Base-by-base conservation (phyloP, 371 early-diverging fungal genomes). In the Encephalitozoon romaleae region DNA sequence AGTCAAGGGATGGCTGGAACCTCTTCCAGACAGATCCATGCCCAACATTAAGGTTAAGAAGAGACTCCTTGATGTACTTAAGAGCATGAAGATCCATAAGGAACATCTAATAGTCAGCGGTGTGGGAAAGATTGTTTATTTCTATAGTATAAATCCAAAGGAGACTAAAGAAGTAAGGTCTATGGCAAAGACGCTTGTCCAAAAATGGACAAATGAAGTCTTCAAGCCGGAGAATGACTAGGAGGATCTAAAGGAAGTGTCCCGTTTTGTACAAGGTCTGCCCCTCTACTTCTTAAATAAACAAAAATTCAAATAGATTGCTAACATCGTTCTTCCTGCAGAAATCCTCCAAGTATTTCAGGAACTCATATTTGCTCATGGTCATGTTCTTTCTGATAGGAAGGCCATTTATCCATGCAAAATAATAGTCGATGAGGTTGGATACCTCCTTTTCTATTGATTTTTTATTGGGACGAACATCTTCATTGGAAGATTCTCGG, bases 1-100 rank as follows among this genome's bases (percentile, higher is more conserved):
- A 15, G 90, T 97, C 74, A 89, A 89, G 68, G 79, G 89, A 25
- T 97, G 96, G 97, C 87, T 97, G 26, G 96, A 95, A 81, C 96
- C 98, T 28, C 86, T 95, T 30, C 90, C 92, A 39, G 96, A 96
- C 84, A 90, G 91, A 9, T 90, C 94, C 2, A 84, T 97, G 77
- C 98, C 98, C 5, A 90, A 88, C 80, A 86, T 93, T 71, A 92
- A 93, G 76, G 90, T 97, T 70, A 95, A 93, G 81, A 88, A 85
- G 72, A 88, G 88, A 32, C 86, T 97, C 87, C 82, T 97, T 15
- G 88, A 88, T 23, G 80, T 89, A 3, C 83, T 97, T 71, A 85
- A 84, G 28, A 88, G 88, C 79, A 87, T 92, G 72, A 91, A 91
- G 0, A 90, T 94, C 68, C 86, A 86, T n/a, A 90, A 89, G 41